These are phyloP conservation scores for Saccharomycopsis sp. DNA, from an alignment of 805 yeast genomes.

Conservation along the genomic window DNA sequence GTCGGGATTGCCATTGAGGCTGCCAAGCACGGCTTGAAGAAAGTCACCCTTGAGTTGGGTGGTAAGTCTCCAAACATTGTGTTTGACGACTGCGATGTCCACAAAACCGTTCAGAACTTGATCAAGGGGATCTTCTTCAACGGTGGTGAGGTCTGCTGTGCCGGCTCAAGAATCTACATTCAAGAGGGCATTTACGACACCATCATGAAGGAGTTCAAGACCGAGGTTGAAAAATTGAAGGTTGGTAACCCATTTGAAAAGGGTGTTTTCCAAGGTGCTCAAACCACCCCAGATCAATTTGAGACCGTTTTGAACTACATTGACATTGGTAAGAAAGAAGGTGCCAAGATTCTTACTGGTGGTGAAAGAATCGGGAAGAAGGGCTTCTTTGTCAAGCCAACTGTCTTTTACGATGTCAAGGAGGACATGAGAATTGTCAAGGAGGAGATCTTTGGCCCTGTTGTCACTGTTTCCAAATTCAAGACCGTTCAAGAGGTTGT, in stretches of 20 bases:
- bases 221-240: conserved; percentile 43
- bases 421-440: conserved; percentile 43
- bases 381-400: conserved; percentile 57
- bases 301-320: conserved; percentile 50
- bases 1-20: conserved; percentile 50
- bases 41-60: conserved; percentile 60
- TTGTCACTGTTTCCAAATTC: conserved; percentile 52
- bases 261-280: conserved; percentile 54
- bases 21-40: conserved; percentile 54
- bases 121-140: conserved; percentile 56
- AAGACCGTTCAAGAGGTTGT: conserved; percentile 48
- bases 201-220: conserved; percentile 39
- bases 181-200: conserved; percentile 53
- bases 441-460: conserved; percentile 64
- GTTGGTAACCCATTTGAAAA: conserved; percentile 57
- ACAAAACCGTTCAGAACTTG: conserved; percentile 37
- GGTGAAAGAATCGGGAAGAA: conserved; percentile 48
- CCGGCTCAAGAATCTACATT: conserved; percentile 57
- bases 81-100: conserved; percentile 49
- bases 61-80: conserved; percentile 64
- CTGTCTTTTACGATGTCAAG: conserved; percentile 47
- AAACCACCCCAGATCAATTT: conserved; percentile 51
- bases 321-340: conserved; percentile 47
- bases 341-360: conserved; percentile 51
- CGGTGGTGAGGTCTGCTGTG: conserved; percentile 65